Conservation (phyloP, 805 yeast species). For the Metschnikowia rubicola region DNA sequence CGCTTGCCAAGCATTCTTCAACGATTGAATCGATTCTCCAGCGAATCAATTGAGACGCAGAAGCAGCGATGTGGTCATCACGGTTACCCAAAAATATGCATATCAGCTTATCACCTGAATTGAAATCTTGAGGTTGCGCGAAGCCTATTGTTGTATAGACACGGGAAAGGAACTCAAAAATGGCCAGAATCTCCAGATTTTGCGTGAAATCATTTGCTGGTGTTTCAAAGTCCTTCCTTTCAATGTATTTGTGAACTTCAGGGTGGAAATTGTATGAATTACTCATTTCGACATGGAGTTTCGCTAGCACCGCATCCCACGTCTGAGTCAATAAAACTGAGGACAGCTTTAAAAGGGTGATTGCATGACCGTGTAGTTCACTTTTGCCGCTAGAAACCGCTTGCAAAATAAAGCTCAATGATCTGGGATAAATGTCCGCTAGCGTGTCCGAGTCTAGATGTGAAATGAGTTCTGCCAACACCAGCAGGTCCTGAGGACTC, state of each 20-base stretch:
- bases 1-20: conserved; percentile 3
- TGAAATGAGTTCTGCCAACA: conserved; percentile 13
- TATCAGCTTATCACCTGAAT: conserved; percentile 21
- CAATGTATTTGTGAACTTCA: conserved; percentile 2
- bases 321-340: conserved; percentile 1
- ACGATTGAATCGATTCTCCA: conserved; percentile 49
- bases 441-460: conserved; percentile 4
- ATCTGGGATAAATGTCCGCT: conserved; percentile 6
- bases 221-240: neutral
- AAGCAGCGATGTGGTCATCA: conserved; percentile 35
- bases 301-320: conserved; percentile 1
- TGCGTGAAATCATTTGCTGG: neutral
- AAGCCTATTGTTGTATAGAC: neutral
- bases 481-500: conserved; percentile 9
- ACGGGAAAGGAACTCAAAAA: conserved; percentile 3
- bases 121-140: neutral
- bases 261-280: conserved; percentile 12
- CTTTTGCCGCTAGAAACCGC: conserved; percentile 2
- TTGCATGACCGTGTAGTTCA: neutral
- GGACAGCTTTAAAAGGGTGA: conserved; percentile 5
- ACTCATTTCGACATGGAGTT: conserved; percentile 3
- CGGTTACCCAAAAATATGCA: conserved; percentile 34
- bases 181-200: neutral
- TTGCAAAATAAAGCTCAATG: conserved; percentile 3
- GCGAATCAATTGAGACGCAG: conserved; percentile 42